Conservation (phyloP, 1,284 basidiomycete species). For the Ustilago trichophora region DNA sequence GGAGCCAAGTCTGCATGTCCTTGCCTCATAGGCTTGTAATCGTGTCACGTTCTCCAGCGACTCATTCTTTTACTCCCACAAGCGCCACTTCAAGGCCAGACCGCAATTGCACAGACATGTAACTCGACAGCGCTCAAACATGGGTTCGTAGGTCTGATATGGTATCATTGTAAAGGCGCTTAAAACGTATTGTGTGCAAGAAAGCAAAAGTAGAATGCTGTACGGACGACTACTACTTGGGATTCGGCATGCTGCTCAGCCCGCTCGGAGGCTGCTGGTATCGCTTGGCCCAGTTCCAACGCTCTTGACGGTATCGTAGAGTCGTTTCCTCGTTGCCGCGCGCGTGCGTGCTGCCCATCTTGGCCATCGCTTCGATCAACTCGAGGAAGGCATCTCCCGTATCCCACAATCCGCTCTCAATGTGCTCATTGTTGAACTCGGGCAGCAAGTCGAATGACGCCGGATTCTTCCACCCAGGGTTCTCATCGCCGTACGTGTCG, state of each 20-base stretch:
- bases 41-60: too few relatives aligned
- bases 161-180: not conserved
- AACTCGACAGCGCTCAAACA: too few relatives aligned
- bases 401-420: slow-evolving; percentile 45
- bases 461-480: slow-evolving; percentile 40
- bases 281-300: slow-evolving; percentile 43
- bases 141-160: too few relatives aligned
- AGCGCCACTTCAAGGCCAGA: too few relatives aligned
- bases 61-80: too few relatives aligned
- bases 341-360: slow-evolving; percentile 50
- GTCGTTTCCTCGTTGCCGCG: slow-evolving; percentile 39
- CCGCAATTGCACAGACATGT: too few relatives aligned
- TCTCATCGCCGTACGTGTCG: slow-evolving; percentile 29
- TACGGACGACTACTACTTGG: slow-evolving; percentile 1
- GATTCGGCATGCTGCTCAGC: slow-evolving; percentile 27
- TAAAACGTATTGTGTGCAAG: too few relatives aligned
- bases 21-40: too few relatives aligned
- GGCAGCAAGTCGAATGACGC: slow-evolving; percentile 37
- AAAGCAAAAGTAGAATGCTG: too few relatives aligned
- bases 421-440: slow-evolving; percentile 29
- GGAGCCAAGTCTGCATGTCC: too few relatives aligned
- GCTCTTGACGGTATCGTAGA: slow-evolving; percentile 39
- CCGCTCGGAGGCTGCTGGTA: slow-evolving; percentile 39
- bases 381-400: slow-evolving; percentile 46
- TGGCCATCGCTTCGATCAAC: slow-evolving; percentile 47